Percentiles rank a stretch among this genome's conserved stretches.
Evolutionary conservation across 805 yeast species (phyloP).

Genomic region (Candida saitoana): DNA sequence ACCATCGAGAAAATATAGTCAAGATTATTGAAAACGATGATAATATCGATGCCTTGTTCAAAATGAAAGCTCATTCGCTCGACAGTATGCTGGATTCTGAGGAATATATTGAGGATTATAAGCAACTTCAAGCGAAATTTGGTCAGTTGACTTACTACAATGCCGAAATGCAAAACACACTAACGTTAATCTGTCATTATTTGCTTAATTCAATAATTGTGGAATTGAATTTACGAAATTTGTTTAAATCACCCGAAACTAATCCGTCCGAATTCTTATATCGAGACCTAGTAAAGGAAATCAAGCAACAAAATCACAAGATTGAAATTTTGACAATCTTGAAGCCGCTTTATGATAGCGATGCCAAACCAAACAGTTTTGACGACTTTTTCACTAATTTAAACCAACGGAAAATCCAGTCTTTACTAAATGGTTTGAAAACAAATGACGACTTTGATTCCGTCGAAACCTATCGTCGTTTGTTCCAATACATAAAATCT

Average conservation of each 20-base stretch:
- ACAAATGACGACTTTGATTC: conserved; percentile 19
- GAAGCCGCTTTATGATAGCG: conserved; percentile 5
- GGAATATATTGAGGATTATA: conserved; percentile 4
- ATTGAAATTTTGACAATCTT: conserved; percentile 16
- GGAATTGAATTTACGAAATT: conserved; percentile 25
- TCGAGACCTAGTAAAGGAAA: conserved; percentile 13
- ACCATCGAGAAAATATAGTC: conserved; percentile 5
- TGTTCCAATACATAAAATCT: conserved; percentile 25
- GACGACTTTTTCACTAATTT: conserved; percentile 14
- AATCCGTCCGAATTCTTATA: not conserved
- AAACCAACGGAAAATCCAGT: conserved; percentile 8
- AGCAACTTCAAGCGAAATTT: not conserved
- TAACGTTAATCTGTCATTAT: conserved; percentile 19
- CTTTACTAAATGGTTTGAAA: conserved; percentile 11
- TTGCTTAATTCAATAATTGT: conserved; percentile 24
- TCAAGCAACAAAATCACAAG: conserved; percentile 15
- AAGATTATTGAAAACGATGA: conserved; percentile 5
- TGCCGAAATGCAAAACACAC: conserved; percentile 19
- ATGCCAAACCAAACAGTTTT: conserved; percentile 11
- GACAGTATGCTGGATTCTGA: not conserved
- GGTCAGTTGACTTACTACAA: conserved; percentile 10
- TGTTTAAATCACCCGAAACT: conserved; percentile 10
- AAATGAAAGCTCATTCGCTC: not conserved
- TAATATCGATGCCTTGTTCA: not conserved
- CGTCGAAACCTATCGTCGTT: conserved; percentile 18